Percentiles rank a stretch among this genome's conserved stretches.
Conservation (phyloP, 441 rosid species). For the Hura crepitans region DNA sequence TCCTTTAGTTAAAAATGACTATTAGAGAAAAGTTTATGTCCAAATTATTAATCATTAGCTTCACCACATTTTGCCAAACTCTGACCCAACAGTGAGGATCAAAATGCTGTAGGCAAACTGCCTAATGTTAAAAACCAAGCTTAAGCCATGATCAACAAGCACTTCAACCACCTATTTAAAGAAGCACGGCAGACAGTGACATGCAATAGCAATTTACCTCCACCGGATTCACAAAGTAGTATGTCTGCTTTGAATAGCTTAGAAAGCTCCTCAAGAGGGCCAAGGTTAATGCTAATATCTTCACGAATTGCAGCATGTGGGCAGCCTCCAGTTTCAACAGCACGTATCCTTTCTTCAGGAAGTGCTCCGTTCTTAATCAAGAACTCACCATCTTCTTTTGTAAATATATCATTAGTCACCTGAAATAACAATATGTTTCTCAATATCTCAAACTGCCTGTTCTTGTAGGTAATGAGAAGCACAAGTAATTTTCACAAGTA, state of each 20-base stretch:
- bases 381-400: slow-evolving; percentile 96
- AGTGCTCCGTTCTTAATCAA: slow-evolving; percentile 91
- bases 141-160: neutral
- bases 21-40: neutral
- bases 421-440: slow-evolving; percentile 23
- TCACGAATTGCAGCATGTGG: slow-evolving; percentile 99
- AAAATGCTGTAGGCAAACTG: neutral
- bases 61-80: neutral
- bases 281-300: slow-evolving; percentile 94
- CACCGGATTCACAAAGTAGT: slow-evolving; percentile 97
- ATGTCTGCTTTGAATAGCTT: slow-evolving; percentile 79
- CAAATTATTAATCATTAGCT: neutral
- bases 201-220: slow-evolving; percentile 46
- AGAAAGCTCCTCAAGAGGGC: slow-evolving; percentile 96
- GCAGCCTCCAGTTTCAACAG: slow-evolving; percentile 97
- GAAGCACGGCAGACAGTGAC: neutral
- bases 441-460: slow-evolving; percentile 15
- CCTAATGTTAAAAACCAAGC: neutral
- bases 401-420: slow-evolving; percentile 98
- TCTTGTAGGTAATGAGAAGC: neutral
- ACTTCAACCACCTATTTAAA: neutral
- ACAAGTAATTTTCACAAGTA: neutral
- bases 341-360: slow-evolving; percentile 91
- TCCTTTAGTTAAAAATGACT: too few relatives aligned
- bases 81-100: neutral